Evolutionary conservation across 805 yeast genomes (phyloP).

Genomic region (Starmerella khaoyaiensis): DNA sequence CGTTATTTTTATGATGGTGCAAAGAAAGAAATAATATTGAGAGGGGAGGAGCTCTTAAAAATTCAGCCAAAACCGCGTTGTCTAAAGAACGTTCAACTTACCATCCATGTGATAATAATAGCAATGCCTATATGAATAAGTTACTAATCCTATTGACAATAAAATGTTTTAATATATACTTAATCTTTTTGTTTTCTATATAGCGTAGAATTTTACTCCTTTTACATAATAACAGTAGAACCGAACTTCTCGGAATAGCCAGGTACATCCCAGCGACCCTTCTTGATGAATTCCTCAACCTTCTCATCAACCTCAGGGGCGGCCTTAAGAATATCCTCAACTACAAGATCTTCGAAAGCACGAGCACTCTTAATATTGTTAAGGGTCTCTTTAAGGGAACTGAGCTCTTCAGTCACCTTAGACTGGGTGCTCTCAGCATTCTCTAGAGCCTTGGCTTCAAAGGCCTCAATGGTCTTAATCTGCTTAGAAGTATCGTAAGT

Average conservation of each 20-base stretch:
- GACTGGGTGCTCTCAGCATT: constrained; percentile 89
- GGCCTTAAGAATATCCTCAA: constrained; percentile 86
- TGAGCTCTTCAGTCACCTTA: constrained; percentile 74
- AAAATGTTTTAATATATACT: too few species aligned
- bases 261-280: constrained; percentile 97
- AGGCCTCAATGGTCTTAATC: constrained; percentile 79
- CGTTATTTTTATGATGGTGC: too few species aligned
- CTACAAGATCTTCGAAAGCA: constrained; percentile 94
- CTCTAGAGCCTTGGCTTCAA: constrained; percentile 89
- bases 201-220: too few species aligned
- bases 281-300: constrained; percentile 85
- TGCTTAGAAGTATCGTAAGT: constrained; percentile 80
- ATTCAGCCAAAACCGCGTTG: too few species aligned
- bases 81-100: too few species aligned
- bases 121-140: too few species aligned
- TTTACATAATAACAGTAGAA: constrained; percentile 76
- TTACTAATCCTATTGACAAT: too few species aligned
- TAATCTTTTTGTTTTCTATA: constrained; percentile 4
- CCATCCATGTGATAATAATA: too few species aligned
- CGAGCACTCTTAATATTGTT: constrained; percentile 92
- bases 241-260: constrained; percentile 98
- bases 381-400: constrained; percentile 74
- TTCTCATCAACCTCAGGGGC: constrained; percentile 96
- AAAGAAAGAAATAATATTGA: too few species aligned
- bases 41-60: too few species aligned